phyloP scores from a whole-genome alignment of 139 green algal genomes.

The Micromonas pusilla region DNA sequence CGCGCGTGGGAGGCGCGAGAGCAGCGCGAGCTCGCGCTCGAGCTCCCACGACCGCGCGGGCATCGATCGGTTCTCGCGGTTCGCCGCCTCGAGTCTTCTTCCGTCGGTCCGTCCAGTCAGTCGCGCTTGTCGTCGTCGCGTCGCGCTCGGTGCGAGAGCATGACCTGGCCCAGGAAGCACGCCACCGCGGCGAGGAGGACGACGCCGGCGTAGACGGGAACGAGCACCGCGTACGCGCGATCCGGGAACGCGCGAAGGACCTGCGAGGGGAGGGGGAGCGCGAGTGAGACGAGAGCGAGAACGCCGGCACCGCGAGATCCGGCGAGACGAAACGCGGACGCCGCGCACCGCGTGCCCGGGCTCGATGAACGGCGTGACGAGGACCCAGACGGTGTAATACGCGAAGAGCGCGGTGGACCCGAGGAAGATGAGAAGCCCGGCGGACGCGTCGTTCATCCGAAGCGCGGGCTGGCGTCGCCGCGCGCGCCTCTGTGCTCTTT shows the following conservation, averaged over 20 bases:
- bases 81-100: too few relatives aligned
- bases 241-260: constrained; percentile 35
- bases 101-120: too few relatives aligned
- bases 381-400: constrained; percentile 49
- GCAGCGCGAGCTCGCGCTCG: neutral
- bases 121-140: too few relatives aligned
- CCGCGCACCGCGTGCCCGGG: constrained; percentile 35
- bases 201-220: neutral
- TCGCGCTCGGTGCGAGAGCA: neutral
- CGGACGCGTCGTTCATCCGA: constrained; percentile 2
- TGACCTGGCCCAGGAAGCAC: neutral
- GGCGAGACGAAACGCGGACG: too few relatives aligned
- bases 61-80: too few relatives aligned
- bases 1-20: constrained; percentile 27
- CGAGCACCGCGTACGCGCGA: constrained; percentile 29
- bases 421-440: neutral
- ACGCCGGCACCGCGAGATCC: constrained; percentile 35
- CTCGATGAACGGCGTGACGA: constrained; percentile 57
- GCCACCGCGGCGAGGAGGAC: neutral
- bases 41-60: neutral
- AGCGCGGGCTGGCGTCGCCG: too few relatives aligned
- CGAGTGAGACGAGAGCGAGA: too few relatives aligned
- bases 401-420: constrained; percentile 25
- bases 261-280: too few relatives aligned
- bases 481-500: too few relatives aligned